Evolutionary conservation across 2,329 filamentous ascomycete species (phyloP), one percentile per base, ranked within the genome.

Genomic region (Catunica adiposa): DNA sequence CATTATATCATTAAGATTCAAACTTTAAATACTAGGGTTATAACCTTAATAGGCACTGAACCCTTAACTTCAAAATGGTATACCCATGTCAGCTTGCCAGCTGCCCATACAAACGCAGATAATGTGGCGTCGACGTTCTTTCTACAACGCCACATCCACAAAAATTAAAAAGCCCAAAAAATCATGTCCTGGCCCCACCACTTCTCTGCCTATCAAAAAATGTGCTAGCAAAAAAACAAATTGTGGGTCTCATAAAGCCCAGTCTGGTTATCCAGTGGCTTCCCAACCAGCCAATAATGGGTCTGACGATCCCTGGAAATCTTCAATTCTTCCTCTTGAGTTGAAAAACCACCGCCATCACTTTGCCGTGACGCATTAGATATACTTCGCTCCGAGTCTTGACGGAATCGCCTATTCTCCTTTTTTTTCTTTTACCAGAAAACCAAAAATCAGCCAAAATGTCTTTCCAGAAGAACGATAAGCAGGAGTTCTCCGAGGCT

Each of bases 401-500:
- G 84, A 86, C 79, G 82, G 80, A 60, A 66, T 51, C 55, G 58
- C 60, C 34, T 38, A 37, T 22, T 57, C 61, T 60, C 60, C 60
- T 61, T 48, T 55, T 57, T 23, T 48, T 6, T 5, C 44, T 25
- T 9, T 48, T 15, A 26, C 20, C 17, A 26, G 15, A 48, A 26
- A 48, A 48, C 17, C 2, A 23, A 48, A 48, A 48, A 48, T 48
- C 44, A 25, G n/a, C 68, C 73, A 84, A 74, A 63, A 94, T 94
- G 87, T 92, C 88, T 75, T 92, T 86, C 83, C 80, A 94, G 75
- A 94, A 96, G 83, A 76, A 79, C 70, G 89, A 95, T 52, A 52
- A 52, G 74, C 95, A 96, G 82, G 84, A 89, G 68, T 85, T 87
- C 73, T 85, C 80, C 76, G 89, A 95, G 72, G 83, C 83, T 72